Conservation (phyloP, 2,329 filamentous ascomycete genomes). For the Ophiostoma pallidulum region DNA sequence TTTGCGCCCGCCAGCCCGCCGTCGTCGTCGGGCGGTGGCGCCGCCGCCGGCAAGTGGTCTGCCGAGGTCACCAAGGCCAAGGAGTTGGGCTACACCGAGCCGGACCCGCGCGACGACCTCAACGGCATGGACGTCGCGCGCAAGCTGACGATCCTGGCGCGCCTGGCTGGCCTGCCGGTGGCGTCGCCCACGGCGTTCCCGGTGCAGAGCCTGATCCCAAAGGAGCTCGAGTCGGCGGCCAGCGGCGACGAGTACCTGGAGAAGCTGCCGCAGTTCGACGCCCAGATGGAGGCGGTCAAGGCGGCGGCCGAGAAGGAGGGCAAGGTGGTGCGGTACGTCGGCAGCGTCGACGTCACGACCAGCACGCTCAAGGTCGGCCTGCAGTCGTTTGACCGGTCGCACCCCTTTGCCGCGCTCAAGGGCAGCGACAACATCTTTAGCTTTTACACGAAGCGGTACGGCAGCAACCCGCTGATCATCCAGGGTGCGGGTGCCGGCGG, state of each 20-base stretch:
- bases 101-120: conserved; percentile 75
- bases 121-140: conserved; percentile 88
- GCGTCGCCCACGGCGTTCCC: conserved; percentile 82
- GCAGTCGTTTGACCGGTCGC: conserved; percentile 77
- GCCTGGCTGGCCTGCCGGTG: conserved; percentile 71
- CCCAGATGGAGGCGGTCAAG: conserved; percentile 84
- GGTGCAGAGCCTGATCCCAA: conserved; percentile 86
- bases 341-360: conserved; percentile 76
- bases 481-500: conserved; percentile 91
- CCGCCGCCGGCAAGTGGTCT: conserved; percentile 73
- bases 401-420: conserved; percentile 88
- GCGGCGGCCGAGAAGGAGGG: conserved; percentile 73
- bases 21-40: no score
- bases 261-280: conserved; percentile 71
- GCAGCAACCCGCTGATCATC: conserved; percentile 80
- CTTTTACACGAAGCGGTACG: conserved; percentile 96
- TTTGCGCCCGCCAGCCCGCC: conserved; percentile 75
- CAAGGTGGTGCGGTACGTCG: conserved; percentile 90
- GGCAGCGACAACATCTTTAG: conserved; percentile 98
- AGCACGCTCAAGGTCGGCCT: conserved; percentile 85
- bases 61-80: conserved; percentile 89
- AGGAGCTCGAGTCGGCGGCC: conserved; percentile 65
- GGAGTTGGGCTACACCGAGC: conserved; percentile 84
- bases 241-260: conserved; percentile 81
- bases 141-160: conserved; percentile 89